phyloP scores from a whole-genome alignment of 768 basidiomycete genomes.

The Lactifluus piperatus region DNA sequence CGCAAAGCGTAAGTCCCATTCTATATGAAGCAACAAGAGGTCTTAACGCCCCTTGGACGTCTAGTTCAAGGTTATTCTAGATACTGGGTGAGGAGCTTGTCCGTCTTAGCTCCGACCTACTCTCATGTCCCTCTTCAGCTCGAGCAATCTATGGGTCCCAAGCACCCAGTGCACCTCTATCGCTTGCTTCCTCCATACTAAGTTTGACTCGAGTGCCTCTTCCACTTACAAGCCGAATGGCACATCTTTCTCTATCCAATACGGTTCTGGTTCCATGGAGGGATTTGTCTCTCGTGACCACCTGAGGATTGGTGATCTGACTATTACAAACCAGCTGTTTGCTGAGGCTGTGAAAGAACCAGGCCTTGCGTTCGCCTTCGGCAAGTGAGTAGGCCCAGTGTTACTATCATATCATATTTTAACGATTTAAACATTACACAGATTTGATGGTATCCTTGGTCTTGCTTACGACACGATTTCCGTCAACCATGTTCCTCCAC shows the following conservation, averaged over 20 bases:
- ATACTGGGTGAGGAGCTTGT: slow-evolving; percentile 59
- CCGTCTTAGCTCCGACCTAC: background rate
- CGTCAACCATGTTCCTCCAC: slow-evolving; percentile 86
- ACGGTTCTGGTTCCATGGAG: slow-evolving; percentile 95
- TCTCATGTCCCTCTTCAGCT: slow-evolving; percentile 35
- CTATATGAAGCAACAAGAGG: background rate
- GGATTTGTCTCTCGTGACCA: slow-evolving; percentile 86
- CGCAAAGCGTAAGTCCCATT: slow-evolving; percentile 54
- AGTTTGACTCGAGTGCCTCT: slow-evolving; percentile 77
- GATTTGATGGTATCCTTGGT: slow-evolving; percentile 93
- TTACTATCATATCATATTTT: background rate
- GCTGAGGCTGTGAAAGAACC: slow-evolving; percentile 96
- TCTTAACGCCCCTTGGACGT: slow-evolving; percentile 2
- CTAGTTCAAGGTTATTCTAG: slow-evolving; percentile 90
- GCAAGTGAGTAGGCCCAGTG: slow-evolving; percentile 54
- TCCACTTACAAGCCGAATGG: slow-evolving; percentile 88
- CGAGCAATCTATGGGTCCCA: slow-evolving; percentile 93
- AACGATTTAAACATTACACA: slow-evolving; percentile 24
- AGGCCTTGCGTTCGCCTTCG: slow-evolving; percentile 94
- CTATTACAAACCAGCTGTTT: slow-evolving; percentile 70
- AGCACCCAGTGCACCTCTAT: slow-evolving; percentile 75
- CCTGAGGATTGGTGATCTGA: slow-evolving; percentile 75
- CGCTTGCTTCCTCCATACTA: slow-evolving; percentile 88
- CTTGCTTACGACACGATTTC: slow-evolving; percentile 93
- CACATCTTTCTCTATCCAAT: slow-evolving; percentile 79